Base-by-base conservation (phyloP, 1,284 basidiomycete genomes). In the Cystobasidium sp. region DNA sequence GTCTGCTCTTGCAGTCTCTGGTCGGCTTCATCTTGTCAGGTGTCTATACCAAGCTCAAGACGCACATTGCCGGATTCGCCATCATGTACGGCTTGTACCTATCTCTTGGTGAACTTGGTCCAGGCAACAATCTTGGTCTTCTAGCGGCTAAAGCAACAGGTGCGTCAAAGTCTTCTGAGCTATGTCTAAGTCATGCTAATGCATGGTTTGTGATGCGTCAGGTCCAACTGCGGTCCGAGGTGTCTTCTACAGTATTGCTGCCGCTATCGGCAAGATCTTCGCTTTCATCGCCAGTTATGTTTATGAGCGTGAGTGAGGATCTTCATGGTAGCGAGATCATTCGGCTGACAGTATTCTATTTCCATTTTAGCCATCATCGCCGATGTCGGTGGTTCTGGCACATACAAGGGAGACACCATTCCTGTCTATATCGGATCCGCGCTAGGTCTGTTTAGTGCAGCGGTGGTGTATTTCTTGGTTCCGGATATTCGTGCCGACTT, bases 41-140 rank as follows among this genome's bases (percentile, higher is more conserved):
- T 56, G 61, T 44, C 71, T 71, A 70, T 76, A 77, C 77, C 46
- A 69, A 78, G 61, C 75, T 80, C 44, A 86, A 86, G 7, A 80
- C 85, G 6, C 85, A 91, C 76, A 86, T 94, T 72, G 91, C 85
- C 16, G 93, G 87, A 22, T 96, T 83, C 20, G 78, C 81, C 83
- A 87, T 94, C 55, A 84, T 97, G 9, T 97, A 96, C 79, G 94
- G 78, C 9, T 88, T 97, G 68, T 98, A 97, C 87, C 81, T 96
- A 72, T 89, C 87, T 77, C 52, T 76, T 47, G 72, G 71, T n/a
- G 81, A 81, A 74, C 71, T 78, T 84, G 88, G 88, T 24, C 91
- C 92, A 44, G 91, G 91, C 58, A 93, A 93, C 83, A 89, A 88
- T 76, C 84, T 92, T 47, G 91, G 90, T 76, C 85, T 46, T 31